Conservation (phyloP, 2,329 filamentous ascomycete species). For the Trichoderma sp. region DNA sequence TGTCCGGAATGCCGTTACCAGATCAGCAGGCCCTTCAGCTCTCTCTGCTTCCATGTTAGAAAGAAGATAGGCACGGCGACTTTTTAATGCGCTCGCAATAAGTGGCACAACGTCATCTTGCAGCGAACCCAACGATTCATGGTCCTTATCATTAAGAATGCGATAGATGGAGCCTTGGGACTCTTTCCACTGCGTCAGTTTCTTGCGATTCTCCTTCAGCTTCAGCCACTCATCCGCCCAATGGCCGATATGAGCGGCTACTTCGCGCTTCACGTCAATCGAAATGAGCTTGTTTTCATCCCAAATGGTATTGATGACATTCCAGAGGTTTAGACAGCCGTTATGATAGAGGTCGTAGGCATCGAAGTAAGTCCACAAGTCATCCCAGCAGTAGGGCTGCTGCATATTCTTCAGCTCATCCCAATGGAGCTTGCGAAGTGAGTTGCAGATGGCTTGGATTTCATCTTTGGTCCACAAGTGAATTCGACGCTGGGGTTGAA, state of each 20-base stretch:
- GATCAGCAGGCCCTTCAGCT: constrained; percentile 31
- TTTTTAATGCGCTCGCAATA: constrained; percentile 38
- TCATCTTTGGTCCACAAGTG: constrained; percentile 45
- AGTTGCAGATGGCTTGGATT: constrained; percentile 44
- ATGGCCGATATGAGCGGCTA: constrained; percentile 36
- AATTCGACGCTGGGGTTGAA: constrained; percentile 34
- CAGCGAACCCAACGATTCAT: constrained; percentile 35
- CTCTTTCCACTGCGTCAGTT: constrained; percentile 37
- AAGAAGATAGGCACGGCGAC: constrained; percentile 36
- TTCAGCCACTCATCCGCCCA: constrained; percentile 44
- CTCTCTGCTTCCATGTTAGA: constrained; percentile 21
- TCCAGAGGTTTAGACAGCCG: constrained; percentile 53
- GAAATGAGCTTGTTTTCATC: constrained; percentile 44
- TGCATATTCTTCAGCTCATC: constrained; percentile 39
- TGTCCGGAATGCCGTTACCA: constrained; percentile 33
- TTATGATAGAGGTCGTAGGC: constrained; percentile 48
- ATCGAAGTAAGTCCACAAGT: constrained; percentile 53
- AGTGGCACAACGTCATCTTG: constrained; percentile 36
- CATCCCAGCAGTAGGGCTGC: constrained; percentile 39
- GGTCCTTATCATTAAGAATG: constrained; percentile 35
- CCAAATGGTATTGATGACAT: constrained; percentile 45
- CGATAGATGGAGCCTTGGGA: constrained; percentile 33
- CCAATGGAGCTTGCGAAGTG: constrained; percentile 42
- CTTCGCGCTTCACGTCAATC: constrained; percentile 31
- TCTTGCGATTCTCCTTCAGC: constrained; percentile 34